These are phyloP conservation scores for Neocucurbitaria cava DNA, from an alignment of 2,329 filamentous ascomycete species.

Conservation along the genomic window DNA sequence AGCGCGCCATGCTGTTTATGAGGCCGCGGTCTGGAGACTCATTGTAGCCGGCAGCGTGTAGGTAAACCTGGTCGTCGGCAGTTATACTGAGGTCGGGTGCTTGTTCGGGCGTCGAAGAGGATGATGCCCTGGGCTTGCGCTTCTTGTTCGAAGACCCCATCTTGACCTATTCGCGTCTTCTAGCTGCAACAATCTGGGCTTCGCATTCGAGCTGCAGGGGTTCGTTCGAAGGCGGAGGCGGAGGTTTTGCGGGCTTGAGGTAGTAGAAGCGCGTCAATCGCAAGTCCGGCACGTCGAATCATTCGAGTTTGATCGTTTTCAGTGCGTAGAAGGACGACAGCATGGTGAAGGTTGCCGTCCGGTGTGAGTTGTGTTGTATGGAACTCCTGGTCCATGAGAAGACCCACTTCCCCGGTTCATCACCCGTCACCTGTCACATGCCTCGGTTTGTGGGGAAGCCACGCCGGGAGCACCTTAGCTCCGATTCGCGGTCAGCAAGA, in stretches of 20 bases:
- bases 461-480: conserved; percentile 9
- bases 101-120: conserved; percentile 30
- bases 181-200: neutral
- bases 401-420: conserved; percentile 20
- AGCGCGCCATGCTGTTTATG: conserved; percentile 85
- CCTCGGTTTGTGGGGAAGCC: conserved; percentile 28
- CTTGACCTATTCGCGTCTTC: neutral
- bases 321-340: neutral
- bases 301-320: neutral
- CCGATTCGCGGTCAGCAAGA: conserved; percentile 4
- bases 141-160: conserved; percentile 27
- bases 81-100: conserved; percentile 57
- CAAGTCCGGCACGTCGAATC: neutral
- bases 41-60: conserved; percentile 54
- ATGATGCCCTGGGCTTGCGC: conserved; percentile 10
- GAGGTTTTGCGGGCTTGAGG: neutral
- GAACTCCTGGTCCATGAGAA: neutral
- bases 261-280: neutral
- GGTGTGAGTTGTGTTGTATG: neutral
- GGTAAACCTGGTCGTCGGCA: conserved; percentile 52
- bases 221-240: conserved; percentile 5
- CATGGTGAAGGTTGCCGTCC: neutral
- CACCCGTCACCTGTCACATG: conserved; percentile 8
- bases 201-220: neutral
- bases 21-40: conserved; percentile 68